Evolutionary conservation across 257 asterid species (phyloP).

Genomic region (Euphrasia confusa): DNA sequence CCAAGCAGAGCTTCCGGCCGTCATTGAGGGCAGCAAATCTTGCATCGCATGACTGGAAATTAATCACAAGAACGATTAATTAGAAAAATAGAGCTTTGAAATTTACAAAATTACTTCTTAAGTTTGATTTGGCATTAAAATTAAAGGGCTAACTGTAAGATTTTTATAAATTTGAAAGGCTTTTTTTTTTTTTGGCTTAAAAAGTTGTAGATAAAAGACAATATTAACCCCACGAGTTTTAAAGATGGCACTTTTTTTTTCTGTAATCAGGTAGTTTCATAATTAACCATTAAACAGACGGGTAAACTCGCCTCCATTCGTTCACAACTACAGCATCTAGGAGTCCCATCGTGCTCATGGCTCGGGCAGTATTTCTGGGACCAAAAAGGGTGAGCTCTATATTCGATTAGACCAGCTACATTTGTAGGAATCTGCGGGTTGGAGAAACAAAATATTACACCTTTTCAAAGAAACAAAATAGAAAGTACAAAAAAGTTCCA

Average conservation of each 20-base stretch:
- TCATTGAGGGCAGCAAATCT: constrained; percentile 76
- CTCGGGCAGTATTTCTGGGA: constrained; percentile 94
- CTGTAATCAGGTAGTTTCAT: too few species aligned
- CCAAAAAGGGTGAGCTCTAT: constrained; percentile 98
- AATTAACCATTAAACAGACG: too few species aligned
- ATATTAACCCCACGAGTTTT: too few species aligned
- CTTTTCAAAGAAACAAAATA: not conserved
- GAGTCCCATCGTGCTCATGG: constrained; percentile 94
- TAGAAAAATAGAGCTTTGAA: too few species aligned
- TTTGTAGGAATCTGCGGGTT: constrained; percentile 77
- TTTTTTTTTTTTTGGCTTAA: too few species aligned
- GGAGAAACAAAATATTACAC: not conserved
- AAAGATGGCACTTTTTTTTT: too few species aligned
- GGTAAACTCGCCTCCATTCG: constrained; percentile 70
- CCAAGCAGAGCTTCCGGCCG: constrained; percentile 92
- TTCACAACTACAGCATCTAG: constrained; percentile 98
- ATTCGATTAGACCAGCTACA: constrained; percentile 88
- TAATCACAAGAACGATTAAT: not conserved
- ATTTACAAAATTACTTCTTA: too few species aligned
- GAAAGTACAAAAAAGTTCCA: not conserved
- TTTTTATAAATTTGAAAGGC: too few species aligned
- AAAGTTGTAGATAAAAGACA: too few species aligned
- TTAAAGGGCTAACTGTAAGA: too few species aligned
- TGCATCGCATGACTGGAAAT: constrained; percentile 65
- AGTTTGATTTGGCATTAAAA: too few species aligned